phyloP scores from a whole-genome alignment of 2,329 filamentous ascomycete species.

The Dactylellina sp. region DNA sequence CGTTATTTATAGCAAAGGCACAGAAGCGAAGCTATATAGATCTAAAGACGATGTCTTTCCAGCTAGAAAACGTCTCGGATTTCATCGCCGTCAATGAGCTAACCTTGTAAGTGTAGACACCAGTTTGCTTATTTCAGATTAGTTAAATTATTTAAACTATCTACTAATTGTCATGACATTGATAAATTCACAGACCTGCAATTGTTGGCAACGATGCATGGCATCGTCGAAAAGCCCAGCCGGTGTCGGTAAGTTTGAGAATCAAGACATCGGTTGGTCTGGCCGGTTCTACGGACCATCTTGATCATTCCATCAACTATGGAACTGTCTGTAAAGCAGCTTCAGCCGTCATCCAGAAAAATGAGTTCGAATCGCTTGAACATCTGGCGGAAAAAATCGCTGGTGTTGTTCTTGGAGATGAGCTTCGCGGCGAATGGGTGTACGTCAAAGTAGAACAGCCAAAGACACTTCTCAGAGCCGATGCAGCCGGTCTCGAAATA shows the following conservation, averaged over 20 bases:
- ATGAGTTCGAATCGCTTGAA: conserved; percentile 58
- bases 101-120: conserved; percentile 35
- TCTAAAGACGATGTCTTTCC: conserved; percentile 52
- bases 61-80: conserved; percentile 34
- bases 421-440: conserved; percentile 59
- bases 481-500: conserved; percentile 59
- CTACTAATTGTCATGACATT: conserved; percentile 20
- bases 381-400: conserved; percentile 59
- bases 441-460: conserved; percentile 60
- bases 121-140: background rate
- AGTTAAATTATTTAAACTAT: background rate
- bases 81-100: conserved; percentile 53
- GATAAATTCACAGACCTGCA: conserved; percentile 39
- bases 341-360: conserved; percentile 56
- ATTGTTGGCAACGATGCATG: conserved; percentile 57
- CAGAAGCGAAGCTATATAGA: conserved; percentile 37
- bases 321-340: conserved; percentile 60
- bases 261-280: conserved; percentile 60
- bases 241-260: conserved; percentile 59
- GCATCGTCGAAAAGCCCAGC: conserved; percentile 58
- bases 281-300: conserved; percentile 60
- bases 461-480: conserved; percentile 59
- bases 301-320: conserved; percentile 60
- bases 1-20: background rate
- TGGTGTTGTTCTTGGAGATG: conserved; percentile 57